Conservation (phyloP, 1,284 basidiomycete species). For the Trichosporon coremiiforme region DNA sequence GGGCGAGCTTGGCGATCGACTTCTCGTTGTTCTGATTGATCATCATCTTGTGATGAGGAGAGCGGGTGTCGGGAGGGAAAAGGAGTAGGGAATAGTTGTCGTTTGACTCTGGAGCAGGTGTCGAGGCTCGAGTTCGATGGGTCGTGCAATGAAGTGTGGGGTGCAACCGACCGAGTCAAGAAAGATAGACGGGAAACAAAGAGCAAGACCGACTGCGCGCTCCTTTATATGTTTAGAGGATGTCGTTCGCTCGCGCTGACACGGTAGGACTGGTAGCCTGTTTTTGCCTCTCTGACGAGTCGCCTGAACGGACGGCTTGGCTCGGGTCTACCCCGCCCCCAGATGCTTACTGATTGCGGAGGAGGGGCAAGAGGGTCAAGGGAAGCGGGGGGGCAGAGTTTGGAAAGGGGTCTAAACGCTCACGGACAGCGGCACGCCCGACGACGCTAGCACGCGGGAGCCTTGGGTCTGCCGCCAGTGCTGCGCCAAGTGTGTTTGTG, state of each 20-base stretch:
- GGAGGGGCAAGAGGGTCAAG: constrained; percentile 15
- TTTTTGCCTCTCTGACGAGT: constrained; percentile 7
- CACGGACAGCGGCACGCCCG: background rate
- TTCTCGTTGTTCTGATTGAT: constrained; percentile 29
- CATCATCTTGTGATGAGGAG: constrained; percentile 16
- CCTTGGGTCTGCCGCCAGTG: background rate
- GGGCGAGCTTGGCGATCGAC: constrained; percentile 1
- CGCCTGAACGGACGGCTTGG: background rate
- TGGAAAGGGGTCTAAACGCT: constrained; percentile 12
- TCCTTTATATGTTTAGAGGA: constrained; percentile 1
- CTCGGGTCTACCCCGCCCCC: constrained; percentile 16
- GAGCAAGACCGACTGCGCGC: background rate
- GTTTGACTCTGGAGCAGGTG: background rate
- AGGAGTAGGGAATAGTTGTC: background rate
- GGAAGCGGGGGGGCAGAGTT: constrained; percentile 9
- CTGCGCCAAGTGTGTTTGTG: background rate
- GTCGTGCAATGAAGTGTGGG: background rate
- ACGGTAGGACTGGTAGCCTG: background rate
- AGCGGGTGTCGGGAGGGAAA: background rate
- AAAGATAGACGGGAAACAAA: background rate
- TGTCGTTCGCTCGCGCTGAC: background rate
- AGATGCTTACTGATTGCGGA: constrained; percentile 17
- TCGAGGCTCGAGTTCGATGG: background rate
- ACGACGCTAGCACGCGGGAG: background rate
- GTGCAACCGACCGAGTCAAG: background rate